Conservation (phyloP, 768 basidiomycete genomes). For the Clavulina sp. region DNA sequence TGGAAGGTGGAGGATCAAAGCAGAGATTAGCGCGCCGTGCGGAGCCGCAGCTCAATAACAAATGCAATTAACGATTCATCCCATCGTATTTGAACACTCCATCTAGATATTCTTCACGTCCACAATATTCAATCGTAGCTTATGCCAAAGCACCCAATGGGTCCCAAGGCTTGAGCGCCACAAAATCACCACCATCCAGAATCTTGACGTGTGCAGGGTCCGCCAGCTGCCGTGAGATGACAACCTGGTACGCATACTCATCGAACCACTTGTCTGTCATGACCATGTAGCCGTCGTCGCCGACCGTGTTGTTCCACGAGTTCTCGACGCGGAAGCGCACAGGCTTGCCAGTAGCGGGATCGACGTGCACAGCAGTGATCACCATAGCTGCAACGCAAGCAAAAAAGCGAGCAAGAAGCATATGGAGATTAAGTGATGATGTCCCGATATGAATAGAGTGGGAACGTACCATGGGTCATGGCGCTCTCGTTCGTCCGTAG, state of each 20-base stretch:
- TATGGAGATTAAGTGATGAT: not conserved
- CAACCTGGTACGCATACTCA: slow-evolving; percentile 81
- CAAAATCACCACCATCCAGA: slow-evolving; percentile 44
- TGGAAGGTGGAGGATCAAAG: too few relatives aligned
- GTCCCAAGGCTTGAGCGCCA: slow-evolving; percentile 80
- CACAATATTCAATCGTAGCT: too few relatives aligned
- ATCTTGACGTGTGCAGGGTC: slow-evolving; percentile 68
- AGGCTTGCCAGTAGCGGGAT: slow-evolving; percentile 45
- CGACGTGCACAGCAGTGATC: slow-evolving; percentile 82
- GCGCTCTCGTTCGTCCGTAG: slow-evolving; percentile 65
- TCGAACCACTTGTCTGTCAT: slow-evolving; percentile 91
- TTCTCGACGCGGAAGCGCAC: slow-evolving; percentile 96
- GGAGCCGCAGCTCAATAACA: too few relatives aligned
- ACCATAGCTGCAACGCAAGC: slow-evolving; percentile 50
- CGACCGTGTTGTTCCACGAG: slow-evolving; percentile 66
- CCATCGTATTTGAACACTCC: too few relatives aligned
- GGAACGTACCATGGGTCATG: slow-evolving; percentile 73
- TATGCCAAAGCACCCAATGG: slow-evolving; percentile 40
- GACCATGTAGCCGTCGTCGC: slow-evolving; percentile 77
- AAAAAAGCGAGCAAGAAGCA: not conserved
- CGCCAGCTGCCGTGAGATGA: slow-evolving; percentile 64
- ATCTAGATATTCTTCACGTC: too few relatives aligned
- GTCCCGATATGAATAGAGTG: not conserved
- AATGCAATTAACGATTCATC: too few relatives aligned
- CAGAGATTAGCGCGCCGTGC: too few relatives aligned